These are phyloP conservation scores for Jacaranda copaia DNA, from an alignment of 257 asterid genomes.

Conservation along the genomic window DNA sequence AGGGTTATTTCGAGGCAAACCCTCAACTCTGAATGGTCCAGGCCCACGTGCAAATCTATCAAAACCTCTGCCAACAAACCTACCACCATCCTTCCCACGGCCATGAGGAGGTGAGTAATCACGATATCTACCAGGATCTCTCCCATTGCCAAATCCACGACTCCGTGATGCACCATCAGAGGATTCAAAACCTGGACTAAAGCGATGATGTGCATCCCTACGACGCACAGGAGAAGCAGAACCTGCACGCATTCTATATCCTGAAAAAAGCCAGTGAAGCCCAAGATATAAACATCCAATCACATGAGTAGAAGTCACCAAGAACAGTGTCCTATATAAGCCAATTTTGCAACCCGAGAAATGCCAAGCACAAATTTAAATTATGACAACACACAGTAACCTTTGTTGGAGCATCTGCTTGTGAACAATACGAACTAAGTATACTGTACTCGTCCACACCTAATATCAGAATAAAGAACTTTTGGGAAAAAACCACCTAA, in stretches of 20 bases:
- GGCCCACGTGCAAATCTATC: conserved; percentile 66
- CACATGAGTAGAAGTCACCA: conserved; percentile 53
- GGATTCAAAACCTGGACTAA: conserved; percentile 76
- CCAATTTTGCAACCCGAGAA: conserved; percentile 60
- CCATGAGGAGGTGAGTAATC: conserved; percentile 73
- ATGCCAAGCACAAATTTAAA: conserved; percentile 53
- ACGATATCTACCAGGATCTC: conserved; percentile 69
- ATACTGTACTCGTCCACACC: conserved; percentile 44
- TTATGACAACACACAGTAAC: conserved; percentile 50
- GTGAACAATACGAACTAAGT: conserved; percentile 50
- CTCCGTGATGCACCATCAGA: conserved; percentile 59
- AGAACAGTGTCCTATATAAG: conserved; percentile 50
- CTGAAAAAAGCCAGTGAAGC: conserved; percentile 87
- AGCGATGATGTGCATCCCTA: conserved; percentile 67
- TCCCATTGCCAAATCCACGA: conserved; percentile 70
- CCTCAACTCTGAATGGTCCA: conserved; percentile 64
- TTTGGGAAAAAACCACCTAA: conserved; percentile 34
- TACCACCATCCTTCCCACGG: conserved; percentile 64
- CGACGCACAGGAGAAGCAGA: conserved; percentile 80
- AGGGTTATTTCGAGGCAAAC: conserved; percentile 74
- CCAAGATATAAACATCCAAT: conserved; percentile 63
- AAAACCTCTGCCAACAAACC: conserved; percentile 69
- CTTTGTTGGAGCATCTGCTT: conserved; percentile 54
- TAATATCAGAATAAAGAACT: conserved; percentile 36
- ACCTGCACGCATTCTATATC: conserved; percentile 82